Evolutionary conservation across 345 rosid genomes (phyloP).

Genomic region (Ceriops tagal): DNA sequence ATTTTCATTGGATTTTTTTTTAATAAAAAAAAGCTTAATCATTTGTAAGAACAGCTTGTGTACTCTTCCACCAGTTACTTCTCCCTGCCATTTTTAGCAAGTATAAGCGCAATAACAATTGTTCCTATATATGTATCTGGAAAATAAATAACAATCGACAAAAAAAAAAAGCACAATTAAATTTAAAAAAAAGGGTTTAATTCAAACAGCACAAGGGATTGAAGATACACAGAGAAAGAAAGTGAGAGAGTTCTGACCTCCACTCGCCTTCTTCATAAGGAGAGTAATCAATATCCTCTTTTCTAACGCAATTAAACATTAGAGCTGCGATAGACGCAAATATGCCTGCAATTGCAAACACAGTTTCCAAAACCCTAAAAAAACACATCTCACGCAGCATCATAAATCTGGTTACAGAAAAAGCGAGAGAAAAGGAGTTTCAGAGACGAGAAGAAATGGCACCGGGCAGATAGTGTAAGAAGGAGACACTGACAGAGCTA

Average conservation of each 20-base stretch:
- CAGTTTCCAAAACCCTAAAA: slow-evolving; percentile 28
- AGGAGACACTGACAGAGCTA: slow-evolving; percentile 66
- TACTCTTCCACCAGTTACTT: no score
- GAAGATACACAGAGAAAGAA: slow-evolving; percentile 3
- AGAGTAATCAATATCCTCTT: slow-evolving; percentile 93
- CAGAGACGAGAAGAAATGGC: not conserved
- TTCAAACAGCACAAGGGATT: not conserved
- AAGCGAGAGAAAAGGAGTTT: not conserved
- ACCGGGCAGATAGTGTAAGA: slow-evolving; percentile 95
- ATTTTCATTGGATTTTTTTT: no score
- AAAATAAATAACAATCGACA: no score
- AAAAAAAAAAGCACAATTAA: not conserved
- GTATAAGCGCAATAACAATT: no score
- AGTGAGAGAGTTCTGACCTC: slow-evolving; percentile 49
- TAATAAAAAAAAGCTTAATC: no score
- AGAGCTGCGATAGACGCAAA: slow-evolving; percentile 92
- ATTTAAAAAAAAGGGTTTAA: not conserved
- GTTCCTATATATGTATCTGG: no score
- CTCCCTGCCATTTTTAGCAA: no score
- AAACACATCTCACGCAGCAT: not conserved
- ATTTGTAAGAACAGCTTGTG: no score
- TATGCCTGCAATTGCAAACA: slow-evolving; percentile 46
- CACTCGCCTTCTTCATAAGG: slow-evolving; percentile 98
- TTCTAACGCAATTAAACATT: slow-evolving; percentile 96
- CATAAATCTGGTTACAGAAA: not conserved